A percentile compares a stretch with the other conserved stretches of the same genome.
phyloP scores from a whole-genome alignment of 225 moss, liverwort and hornwort species.

The Pseudoscleropodium purum region DNA sequence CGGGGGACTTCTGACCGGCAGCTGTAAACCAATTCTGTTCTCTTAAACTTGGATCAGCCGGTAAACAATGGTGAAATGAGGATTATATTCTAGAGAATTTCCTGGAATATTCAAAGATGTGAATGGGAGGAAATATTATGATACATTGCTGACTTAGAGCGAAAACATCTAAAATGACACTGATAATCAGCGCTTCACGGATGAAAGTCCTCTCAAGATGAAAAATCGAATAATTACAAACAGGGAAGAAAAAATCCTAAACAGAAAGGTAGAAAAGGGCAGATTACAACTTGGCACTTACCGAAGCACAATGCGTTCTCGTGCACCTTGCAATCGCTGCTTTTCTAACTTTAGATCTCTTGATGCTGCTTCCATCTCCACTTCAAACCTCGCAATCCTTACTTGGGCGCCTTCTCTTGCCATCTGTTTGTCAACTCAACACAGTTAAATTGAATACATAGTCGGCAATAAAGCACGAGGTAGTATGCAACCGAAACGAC shows the following conservation, averaged over 20 bases:
- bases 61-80: background rate
- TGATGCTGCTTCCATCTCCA: constrained; percentile 73
- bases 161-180: background rate
- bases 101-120: background rate
- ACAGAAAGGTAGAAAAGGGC: background rate
- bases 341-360: constrained; percentile 79
- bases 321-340: constrained; percentile 92
- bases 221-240: background rate
- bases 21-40: background rate
- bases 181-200: background rate
- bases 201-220: background rate
- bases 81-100: background rate
- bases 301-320: constrained; percentile 98
- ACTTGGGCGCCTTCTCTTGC: constrained; percentile 47
- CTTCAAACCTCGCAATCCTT: constrained; percentile 61
- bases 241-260: background rate
- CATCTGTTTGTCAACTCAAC: constrained; percentile 18
- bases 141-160: background rate
- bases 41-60: background rate
- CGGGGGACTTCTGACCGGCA: background rate
- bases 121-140: background rate
- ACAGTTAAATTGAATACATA: background rate
- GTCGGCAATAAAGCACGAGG: background rate
- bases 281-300: constrained; percentile 18
- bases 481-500: background rate